A percentile compares a stretch with the other conserved stretches of the same genome.
phyloP scores from a whole-genome alignment of 1,139 yeast species.

The Suhomyces atakaporum region DNA sequence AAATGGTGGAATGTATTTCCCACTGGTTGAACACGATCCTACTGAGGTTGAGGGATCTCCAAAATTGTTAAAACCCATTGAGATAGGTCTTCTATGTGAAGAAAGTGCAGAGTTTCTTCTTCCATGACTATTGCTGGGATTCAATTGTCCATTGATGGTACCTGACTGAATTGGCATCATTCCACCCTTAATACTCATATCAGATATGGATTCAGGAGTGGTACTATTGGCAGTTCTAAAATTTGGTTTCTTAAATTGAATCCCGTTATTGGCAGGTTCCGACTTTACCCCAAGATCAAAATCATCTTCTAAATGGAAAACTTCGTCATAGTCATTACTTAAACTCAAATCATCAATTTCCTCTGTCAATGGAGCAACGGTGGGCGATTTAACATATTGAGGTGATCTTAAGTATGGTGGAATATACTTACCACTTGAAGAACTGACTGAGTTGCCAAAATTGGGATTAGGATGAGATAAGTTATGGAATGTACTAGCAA shows the following conservation, averaged over 20 bases:
- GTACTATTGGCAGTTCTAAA: conserved; percentile 13
- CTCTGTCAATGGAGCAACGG: conserved; percentile 39
- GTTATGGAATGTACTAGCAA: conserved; percentile 7
- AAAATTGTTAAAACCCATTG: conserved; percentile 13
- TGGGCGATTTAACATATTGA: conserved; percentile 34
- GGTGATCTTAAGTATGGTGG: conserved; percentile 52
- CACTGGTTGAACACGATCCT: conserved; percentile 31
- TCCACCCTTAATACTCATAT: conserved; percentile 5
- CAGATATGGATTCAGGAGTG: conserved; percentile 15
- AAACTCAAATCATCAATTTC: conserved; percentile 40
- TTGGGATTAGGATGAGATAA: conserved; percentile 11
- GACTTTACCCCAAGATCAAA: conserved; percentile 24
- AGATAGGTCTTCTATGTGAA: conserved; percentile 15
- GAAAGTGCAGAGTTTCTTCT: conserved; percentile 13
- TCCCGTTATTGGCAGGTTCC: conserved; percentile 7
- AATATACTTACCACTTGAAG: conserved; percentile 38
- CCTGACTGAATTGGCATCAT: conserved; percentile 3
- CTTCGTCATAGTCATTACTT: conserved; percentile 39
- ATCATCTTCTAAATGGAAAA: conserved; percentile 50
- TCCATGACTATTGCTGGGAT: conserved; percentile 1
- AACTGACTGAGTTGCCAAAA: conserved; percentile 3
- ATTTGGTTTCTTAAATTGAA: conserved; percentile 18
- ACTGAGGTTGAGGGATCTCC: conserved; percentile 4
- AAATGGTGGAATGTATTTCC: conserved; percentile 73
- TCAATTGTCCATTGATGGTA: background rate